Evolutionary conservation across 2,329 filamentous ascomycete species (phyloP).

Genomic region (Dendryphion nanum): DNA sequence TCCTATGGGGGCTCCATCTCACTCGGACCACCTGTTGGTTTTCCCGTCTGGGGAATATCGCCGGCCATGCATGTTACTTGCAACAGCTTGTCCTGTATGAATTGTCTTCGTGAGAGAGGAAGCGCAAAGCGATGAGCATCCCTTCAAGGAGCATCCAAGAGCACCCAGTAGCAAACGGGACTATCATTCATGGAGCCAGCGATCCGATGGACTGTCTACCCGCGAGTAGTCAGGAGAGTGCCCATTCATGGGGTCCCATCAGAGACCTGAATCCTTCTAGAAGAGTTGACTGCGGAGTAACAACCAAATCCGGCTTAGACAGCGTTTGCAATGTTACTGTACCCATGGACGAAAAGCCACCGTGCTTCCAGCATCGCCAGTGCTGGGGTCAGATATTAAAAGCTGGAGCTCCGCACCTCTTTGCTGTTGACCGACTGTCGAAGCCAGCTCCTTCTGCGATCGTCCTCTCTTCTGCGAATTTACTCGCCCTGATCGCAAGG

Average conservation of each 20-base stretch:
- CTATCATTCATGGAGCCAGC: neutral
- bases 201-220: too few relatives aligned
- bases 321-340: constrained; percentile 30
- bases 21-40: constrained; percentile 31
- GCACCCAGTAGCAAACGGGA: neutral
- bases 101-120: neutral
- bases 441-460: constrained; percentile 25
- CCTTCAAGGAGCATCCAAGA: neutral
- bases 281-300: constrained; percentile 32
- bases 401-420: constrained; percentile 18
- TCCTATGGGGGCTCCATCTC: constrained; percentile 19
- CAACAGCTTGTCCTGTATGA: neutral
- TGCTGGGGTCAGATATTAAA: constrained; percentile 29
- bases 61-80: neutral
- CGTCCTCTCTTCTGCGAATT: constrained; percentile 15
- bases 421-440: constrained; percentile 6
- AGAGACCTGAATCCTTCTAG: constrained; percentile 29
- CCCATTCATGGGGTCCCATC: constrained; percentile 6
- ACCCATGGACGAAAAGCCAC: constrained; percentile 30
- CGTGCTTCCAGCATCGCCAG: constrained; percentile 32
- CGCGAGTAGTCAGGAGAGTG: constrained; percentile 10
- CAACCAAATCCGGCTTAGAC: constrained; percentile 23
- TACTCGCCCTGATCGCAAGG: constrained; percentile 15
- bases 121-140: neutral
- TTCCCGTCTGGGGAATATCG: constrained; percentile 14